These are phyloP conservation scores for Eucalyptus tenuipes DNA, from an alignment of 345 rosid genomes.

Conservation along the genomic window DNA sequence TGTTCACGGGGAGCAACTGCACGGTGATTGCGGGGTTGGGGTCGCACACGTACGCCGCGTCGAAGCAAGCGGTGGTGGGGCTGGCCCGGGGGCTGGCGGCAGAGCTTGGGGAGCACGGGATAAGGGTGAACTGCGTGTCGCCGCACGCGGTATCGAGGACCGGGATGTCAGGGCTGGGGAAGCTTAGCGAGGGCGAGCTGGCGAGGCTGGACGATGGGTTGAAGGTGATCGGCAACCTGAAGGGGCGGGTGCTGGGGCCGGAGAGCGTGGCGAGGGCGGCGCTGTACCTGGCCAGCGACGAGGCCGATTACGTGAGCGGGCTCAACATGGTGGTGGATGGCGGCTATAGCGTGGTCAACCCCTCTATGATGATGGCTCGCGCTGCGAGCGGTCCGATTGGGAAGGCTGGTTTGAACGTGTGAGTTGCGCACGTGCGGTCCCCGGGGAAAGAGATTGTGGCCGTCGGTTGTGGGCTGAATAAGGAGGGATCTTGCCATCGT, in stretches of 20 bases:
- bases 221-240: too few relatives aligned
- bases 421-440: neutral
- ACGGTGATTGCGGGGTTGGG: too few relatives aligned
- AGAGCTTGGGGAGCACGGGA: too few relatives aligned
- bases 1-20: too few relatives aligned
- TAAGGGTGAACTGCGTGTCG: too few relatives aligned
- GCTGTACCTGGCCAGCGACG: conserved; percentile 19
- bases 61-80: too few relatives aligned
- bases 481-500: neutral
- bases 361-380: neutral
- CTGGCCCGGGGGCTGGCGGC: too few relatives aligned
- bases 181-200: too few relatives aligned
- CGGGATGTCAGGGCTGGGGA: too few relatives aligned
- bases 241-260: conserved; percentile 2
- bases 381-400: neutral
- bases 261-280: conserved; percentile 16
- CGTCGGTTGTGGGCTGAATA: neutral
- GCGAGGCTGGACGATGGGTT: too few relatives aligned
- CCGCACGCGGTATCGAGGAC: too few relatives aligned
- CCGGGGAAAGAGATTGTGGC: neutral
- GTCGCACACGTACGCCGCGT: too few relatives aligned
- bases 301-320: conserved; percentile 22
- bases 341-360: conserved; percentile 7
- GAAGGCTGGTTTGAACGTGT: neutral
- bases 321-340: conserved; percentile 25